Base-by-base conservation (phyloP, 306 rosid genomes). In the Ormosia emarginata region DNA sequence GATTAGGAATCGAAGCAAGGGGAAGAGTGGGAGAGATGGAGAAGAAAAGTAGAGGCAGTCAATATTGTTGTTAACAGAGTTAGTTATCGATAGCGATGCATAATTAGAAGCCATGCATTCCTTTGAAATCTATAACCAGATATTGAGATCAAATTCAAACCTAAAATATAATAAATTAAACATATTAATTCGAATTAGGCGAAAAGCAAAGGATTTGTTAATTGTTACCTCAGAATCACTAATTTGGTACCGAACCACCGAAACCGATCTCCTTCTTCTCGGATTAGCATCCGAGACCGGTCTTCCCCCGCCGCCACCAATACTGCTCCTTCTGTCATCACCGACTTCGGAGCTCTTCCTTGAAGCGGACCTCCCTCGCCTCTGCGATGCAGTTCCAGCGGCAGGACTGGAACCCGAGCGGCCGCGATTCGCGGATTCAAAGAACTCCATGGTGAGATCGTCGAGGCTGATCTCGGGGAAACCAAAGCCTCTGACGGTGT, bases 401-500 rank as follows among this genome's bases (percentile, higher is more conserved):
- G 61, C 79, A 8, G 97, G 75, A 61, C 74, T 56, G 66, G 85
- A 39, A 73, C 53, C 81, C 24, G 88, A 50, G 33, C 94, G 88
- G 1, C 95, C 94, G 52, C 97, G 87, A 18, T 88, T 89, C 0
- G 81, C 92, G 43, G 97, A 93, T 41, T 88, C 92, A 13, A 96
- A 96, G 67, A 96, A 91, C 72, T 96, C 98, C 40, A 89, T 66
- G 30, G 97, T 95, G 61, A 96, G 88, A 69, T 96, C 99, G 18
- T 96, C 98, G 66, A 93, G 99, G 80, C 97, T 96, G 84, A 96
- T 92, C 85, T 96, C 99, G 63, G 98, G 94, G 83, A 94, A 91
- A 0, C 90, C 97, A 0, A 97, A 92, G 86, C 98, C 99, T 32
- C 97, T 87, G 12, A 87, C 86, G 11, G 94, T 96, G 90, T 93